Conservation (phyloP, 1,284 basidiomycete species). For the Schizopora paradoxa region DNA sequence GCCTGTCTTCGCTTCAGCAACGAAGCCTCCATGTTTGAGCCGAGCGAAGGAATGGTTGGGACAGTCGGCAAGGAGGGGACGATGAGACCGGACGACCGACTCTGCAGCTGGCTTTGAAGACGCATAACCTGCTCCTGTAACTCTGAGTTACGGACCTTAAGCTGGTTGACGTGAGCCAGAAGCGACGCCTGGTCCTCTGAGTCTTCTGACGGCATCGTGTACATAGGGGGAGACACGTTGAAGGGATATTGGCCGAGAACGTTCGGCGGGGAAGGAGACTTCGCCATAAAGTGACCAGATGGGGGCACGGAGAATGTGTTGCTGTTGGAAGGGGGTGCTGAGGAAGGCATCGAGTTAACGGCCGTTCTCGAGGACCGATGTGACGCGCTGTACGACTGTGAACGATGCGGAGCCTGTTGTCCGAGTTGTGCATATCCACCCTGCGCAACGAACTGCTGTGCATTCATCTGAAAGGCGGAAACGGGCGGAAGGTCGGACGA, state of each 20-base stretch:
- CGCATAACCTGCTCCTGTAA: conserved; percentile 11
- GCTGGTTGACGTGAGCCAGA: conserved; percentile 8
- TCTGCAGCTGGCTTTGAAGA: conserved; percentile 2
- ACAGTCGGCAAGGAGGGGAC: not conserved
- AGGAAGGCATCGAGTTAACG: conserved; percentile 5
- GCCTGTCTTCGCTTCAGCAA: conserved; percentile 69
- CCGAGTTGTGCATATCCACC: too few species aligned
- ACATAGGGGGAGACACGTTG: too few species aligned
- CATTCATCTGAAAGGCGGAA: conserved; percentile 8
- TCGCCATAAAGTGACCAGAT: too few species aligned
- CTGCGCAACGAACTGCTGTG: too few species aligned
- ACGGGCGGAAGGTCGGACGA: conserved; percentile 8
- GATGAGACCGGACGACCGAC: not conserved
- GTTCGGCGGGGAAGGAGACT: too few species aligned
- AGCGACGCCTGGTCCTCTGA: conserved; percentile 6
- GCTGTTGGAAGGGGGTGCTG: not conserved
- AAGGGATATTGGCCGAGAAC: too few species aligned
- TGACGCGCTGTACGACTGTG: conserved; percentile 6
- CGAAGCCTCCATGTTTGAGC: conserved; percentile 25
- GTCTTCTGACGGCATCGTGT: not conserved
- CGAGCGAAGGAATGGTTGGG: not conserved
- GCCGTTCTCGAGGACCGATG: conserved; percentile 7
- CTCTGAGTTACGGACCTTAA: conserved; percentile 7
- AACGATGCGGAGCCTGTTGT: not conserved
- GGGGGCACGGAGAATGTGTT: conserved; percentile 13